Conservation (phyloP, 768 basidiomycete genomes). For the Holtermanniella nyarrowii region DNA sequence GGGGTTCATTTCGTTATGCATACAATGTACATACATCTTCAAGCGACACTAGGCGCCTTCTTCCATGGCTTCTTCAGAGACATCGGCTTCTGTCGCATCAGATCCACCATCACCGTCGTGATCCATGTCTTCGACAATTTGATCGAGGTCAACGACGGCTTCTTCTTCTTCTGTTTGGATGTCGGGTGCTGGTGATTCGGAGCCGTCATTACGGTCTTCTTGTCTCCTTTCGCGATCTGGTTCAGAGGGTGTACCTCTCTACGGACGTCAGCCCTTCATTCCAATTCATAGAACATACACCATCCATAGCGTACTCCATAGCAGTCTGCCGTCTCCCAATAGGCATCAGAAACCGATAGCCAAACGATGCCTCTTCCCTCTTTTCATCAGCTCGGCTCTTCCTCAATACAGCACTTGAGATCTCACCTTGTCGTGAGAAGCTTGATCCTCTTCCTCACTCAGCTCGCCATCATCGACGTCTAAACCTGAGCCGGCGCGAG, state of each 20-base stretch:
- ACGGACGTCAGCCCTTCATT: not conserved
- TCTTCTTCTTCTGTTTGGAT: conserved; percentile 11
- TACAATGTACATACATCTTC: not conserved
- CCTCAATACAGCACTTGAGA: not conserved
- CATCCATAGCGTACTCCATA: not conserved
- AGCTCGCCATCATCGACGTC: conserved; percentile 22
- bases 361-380: conserved; percentile 10
- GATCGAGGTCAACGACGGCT: conserved; percentile 32
- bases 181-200: conserved; percentile 1
- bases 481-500: conserved; percentile 19
- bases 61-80: too few relatives aligned
- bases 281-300: not conserved
- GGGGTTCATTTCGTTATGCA: not conserved
- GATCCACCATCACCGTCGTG: conserved; percentile 4
- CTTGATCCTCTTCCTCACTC: conserved; percentile 18
- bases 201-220: conserved; percentile 22
- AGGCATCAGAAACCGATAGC: conserved; percentile 29
- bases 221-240: conserved; percentile 27
- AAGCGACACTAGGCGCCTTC: too few relatives aligned
- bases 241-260: conserved; percentile 27
- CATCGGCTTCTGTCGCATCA: conserved; percentile 13
- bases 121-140: conserved; percentile 5
- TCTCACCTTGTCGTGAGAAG: not conserved
- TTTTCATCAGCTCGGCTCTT: not conserved
- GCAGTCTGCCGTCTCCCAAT: conserved; percentile 22